Evolutionary conservation across 108 stramenopile species (phyloP), one percentile per base, ranked within the genome.

Genomic region (Nannochloropsis salina): DNA sequence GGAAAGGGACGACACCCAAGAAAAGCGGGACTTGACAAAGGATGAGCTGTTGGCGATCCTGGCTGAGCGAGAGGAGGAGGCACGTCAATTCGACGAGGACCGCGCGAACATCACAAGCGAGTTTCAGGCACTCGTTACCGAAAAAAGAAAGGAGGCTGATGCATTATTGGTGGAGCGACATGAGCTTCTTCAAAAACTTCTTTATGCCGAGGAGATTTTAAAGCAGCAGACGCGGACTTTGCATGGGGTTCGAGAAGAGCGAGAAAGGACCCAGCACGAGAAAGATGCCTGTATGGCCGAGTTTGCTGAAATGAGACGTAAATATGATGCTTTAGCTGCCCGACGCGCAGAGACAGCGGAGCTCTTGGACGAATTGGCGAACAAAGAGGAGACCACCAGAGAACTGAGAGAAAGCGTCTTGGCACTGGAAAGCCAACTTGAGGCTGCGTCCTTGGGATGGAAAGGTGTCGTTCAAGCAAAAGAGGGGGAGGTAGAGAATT

Each of bases 131-230:
- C 61, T 74, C 61, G 3, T 74, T 74, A n/a, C 61, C 2, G 61
- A 74, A n/a, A 74, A 74, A n/a, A 74, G 61, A n/a, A 74, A 74
- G 61, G 61, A 74, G 61, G 61, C 61, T n/a, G 61, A 74, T 6
- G n/a, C 61, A 74, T n/a, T 74, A 74, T 15, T n/a, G n/a, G 61
- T 74, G 61, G 61, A 74, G n/a, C 61, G 61, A 74, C 61, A 74
- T 74, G 61, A 74, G 61, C 61, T 74, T 15, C 61, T 74, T 15
- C 4, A 74, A n/a, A 74, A 74, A 74, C 61, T 74, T 3, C n/a
- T 74, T 4, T 74, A 74, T 74, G 61, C 61, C 0, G 61, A 74
- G 8, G 61, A 74, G 20, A n/a, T 74, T 15, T n/a, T 74, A 3
- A 74, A 74, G 61, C 61, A 74, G 61, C 61, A 74, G 61, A n/a